Evolutionary conservation across 2,329 filamentous ascomycete genomes (phyloP), one percentile per base, ranked within the genome.

Genomic region (Diaporthe longicolla): DNA sequence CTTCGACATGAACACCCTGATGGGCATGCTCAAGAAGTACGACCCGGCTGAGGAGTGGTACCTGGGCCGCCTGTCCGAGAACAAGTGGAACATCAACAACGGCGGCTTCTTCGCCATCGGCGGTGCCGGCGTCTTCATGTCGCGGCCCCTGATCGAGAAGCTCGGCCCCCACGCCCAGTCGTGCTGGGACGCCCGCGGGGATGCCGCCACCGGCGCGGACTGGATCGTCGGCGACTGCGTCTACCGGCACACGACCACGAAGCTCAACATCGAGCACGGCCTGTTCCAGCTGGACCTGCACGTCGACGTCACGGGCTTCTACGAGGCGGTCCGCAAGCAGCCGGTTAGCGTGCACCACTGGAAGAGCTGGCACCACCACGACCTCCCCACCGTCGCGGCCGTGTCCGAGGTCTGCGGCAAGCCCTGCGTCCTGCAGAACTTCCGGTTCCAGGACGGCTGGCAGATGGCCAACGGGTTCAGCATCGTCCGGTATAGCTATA

Each of bases 311-410:
- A 84, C 84, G 0, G 85, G 85, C 1, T 85, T 85, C 77, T 86
- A 85, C 73, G 85, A 86, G 79, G 80, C 82, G 1, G 81, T 82
- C 19, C 80, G 83, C n/a, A 24, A n/a, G 9, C 80, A 81, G 19
- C 84, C 85, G 5, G 78, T 86, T 1, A 85, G 83, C 24, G 81
- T 86, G 4, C 85, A 86, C 75, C 84, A 86, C 79, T 86, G 84
- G 84, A 85, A 85, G 76, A 77, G 73, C 70, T 77, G 76, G 76
- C 75, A 77, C 61, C 58, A 71, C 35, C 65, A 71, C 68, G 75
- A 77, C 77, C 81, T 86, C 76, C 80, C 82, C 65, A 82, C 82
- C 66, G 78, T 85, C 55, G 80, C 80, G 35, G 76, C 81, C 4
- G 79, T 86, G 17, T 78, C 82, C 48, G 79, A 82, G 21, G 74